Conservation (phyloP, 148 eudicot genomes). For the Oxyria digyna region DNA sequence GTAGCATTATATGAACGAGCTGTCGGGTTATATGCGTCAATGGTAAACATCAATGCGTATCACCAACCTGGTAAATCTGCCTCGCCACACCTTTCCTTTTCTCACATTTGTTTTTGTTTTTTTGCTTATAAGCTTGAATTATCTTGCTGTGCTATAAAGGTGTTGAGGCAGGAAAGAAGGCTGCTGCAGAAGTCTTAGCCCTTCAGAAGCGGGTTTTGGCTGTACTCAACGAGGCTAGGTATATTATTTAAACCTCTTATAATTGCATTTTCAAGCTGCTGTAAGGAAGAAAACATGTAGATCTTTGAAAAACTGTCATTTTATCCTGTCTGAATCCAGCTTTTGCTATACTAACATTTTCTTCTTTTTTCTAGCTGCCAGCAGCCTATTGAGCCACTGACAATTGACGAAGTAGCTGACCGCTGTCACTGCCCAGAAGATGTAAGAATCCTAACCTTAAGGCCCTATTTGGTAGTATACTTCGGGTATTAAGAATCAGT, state of each 20-base stretch:
- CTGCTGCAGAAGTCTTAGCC: conserved; percentile 94
- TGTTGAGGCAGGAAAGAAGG: conserved; percentile 98
- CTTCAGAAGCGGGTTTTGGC: conserved; percentile 91
- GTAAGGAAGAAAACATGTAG: neutral
- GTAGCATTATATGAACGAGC: conserved; percentile 95
- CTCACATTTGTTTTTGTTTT: neutral
- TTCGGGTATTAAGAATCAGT: too few relatives aligned
- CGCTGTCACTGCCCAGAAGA: conserved; percentile 87
- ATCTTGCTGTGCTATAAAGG: conserved; percentile 30
- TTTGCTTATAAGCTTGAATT: neutral
- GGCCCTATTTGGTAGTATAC: too few relatives aligned
- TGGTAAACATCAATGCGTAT: conserved; percentile 87
- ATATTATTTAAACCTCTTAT: neutral
- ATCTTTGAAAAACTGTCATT: neutral
- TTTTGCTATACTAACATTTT: neutral
- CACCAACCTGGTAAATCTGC: conserved; percentile 81
- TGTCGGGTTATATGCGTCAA: conserved; percentile 89
- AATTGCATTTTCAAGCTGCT: neutral
- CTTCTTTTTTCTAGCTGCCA: conserved; percentile 66
- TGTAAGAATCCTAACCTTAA: conserved; percentile 23
- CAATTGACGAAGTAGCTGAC: conserved; percentile 85
- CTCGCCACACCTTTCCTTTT: neutral
- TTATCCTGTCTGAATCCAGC: neutral
- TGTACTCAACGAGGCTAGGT: conserved; percentile 96
- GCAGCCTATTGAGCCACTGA: conserved; percentile 86